Evolutionary conservation across 2,329 filamentous ascomycete species (phyloP), one percentile per base, ranked within the genome.

Genomic region (Colletotrichum australisinense): DNA sequence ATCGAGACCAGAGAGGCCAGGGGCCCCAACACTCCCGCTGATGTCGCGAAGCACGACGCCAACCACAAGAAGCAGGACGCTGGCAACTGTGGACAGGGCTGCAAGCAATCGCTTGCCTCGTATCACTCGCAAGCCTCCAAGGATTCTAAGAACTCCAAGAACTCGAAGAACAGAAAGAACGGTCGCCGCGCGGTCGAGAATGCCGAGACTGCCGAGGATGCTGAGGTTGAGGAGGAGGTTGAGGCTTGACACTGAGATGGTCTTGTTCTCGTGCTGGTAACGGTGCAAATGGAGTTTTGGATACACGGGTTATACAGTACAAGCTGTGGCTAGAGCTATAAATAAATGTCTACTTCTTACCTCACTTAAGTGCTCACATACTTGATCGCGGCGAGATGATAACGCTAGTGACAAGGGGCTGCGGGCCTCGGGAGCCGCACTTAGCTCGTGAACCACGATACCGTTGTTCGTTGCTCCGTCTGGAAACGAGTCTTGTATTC

Each of bases 81-180:
- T 6, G 8, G 4, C 7, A 65, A 69, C 1, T 69, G 67, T 62
- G 67, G 67, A 19, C 1, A 19, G 11, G 38, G 38, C 26, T 69
- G 67, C 60, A 3, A 53, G 1, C 1, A n/a, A 1, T 69, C 67
- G 3, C 32, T 69, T 12, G 12, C n/a, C 2, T 64, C 67, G 5
- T 69, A 16, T 52, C 67, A 69, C 26, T 69, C 67, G 1, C 58
- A 69, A 11, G 67, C 67, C 9, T 69, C 67, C 7, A 64, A 64
- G 52, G 59, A 69, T 19, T 63, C 57, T 14, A 69, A 69, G 58
- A n/a, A 19, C 4, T 63, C 66, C 5, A 42, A 65, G 52, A 30
- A 30, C 1, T 57, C 52, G 3, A 62, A 62, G 65, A 30, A 55
- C 11, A 24, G 35, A 16, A 49, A 67, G 11, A 26, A 22, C 24